Conservation (phyloP, 371 early-diverging fungal genomes). For the Mucor circinelloides region DNA sequence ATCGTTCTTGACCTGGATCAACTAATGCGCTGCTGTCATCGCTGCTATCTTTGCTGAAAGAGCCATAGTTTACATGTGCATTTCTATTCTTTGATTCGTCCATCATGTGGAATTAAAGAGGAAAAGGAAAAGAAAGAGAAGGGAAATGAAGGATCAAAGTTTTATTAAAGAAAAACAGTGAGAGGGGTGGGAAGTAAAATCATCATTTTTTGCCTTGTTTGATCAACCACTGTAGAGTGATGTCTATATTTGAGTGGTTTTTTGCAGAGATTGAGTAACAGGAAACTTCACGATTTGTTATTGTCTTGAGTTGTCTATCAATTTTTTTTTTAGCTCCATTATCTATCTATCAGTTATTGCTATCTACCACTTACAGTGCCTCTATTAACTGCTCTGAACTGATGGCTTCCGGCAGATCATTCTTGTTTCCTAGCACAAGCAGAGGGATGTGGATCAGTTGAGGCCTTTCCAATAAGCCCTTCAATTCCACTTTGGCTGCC, state of each 20-base stretch:
- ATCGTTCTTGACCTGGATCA: constrained; percentile 19
- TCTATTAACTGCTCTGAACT: constrained; percentile 93
- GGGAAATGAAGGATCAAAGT: neutral
- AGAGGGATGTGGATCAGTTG: constrained; percentile 92
- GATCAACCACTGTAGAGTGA: constrained; percentile 96
- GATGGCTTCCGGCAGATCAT: constrained; percentile 90
- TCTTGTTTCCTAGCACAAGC: constrained; percentile 98
- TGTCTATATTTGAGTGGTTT: constrained; percentile 96
- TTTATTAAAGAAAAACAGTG: neutral
- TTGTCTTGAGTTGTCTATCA: constrained; percentile 80
- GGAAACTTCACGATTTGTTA: constrained; percentile 93
- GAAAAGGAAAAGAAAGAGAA: neutral
- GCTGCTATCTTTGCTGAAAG: neutral
- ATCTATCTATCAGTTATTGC: neutral
- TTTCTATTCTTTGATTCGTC: neutral
- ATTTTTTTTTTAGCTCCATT: neutral
- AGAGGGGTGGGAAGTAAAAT: neutral
- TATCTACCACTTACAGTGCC: constrained; percentile 62
- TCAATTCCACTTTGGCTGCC: constrained; percentile 90
- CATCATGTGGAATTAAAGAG: neutral
- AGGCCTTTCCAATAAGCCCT: constrained; percentile 88
- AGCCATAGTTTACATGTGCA: neutral
- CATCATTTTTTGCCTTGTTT: constrained; percentile 63
- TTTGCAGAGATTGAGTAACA: constrained; percentile 99
- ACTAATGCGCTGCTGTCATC: neutral